Conservation (phyloP, 768 basidiomycete species). For the Amanita inopinata region DNA sequence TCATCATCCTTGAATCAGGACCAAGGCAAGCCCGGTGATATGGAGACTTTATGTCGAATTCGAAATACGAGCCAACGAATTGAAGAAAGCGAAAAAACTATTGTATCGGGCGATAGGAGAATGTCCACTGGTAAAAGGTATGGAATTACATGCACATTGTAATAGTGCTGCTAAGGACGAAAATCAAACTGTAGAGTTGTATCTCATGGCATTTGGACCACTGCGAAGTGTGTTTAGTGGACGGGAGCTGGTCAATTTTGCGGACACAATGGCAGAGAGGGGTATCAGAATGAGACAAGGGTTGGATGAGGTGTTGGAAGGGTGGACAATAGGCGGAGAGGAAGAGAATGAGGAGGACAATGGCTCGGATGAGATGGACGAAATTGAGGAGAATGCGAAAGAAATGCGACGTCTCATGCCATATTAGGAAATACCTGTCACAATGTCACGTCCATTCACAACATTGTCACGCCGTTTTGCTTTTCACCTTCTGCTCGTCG, state of each 20-base stretch:
- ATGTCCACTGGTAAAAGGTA: slow-evolving; percentile 72
- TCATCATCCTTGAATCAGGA: slow-evolving; percentile 31
- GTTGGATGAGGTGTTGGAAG: slow-evolving; percentile 47
- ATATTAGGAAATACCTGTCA: slow-evolving; percentile 28
- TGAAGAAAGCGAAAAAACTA: slow-evolving; percentile 57
- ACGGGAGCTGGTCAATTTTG: slow-evolving; percentile 50
- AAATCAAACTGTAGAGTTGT: slow-evolving; percentile 41
- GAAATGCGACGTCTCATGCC: slow-evolving; percentile 56
- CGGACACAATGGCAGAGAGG: slow-evolving; percentile 70
- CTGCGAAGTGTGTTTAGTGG: slow-evolving; percentile 52
- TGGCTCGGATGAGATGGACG: slow-evolving; percentile 32
- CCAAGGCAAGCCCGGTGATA: slow-evolving; percentile 50
- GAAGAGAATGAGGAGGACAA: slow-evolving; percentile 22
- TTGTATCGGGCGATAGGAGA: slow-evolving; percentile 68
- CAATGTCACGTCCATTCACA: slow-evolving; percentile 7
- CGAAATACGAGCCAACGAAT: slow-evolving; percentile 54
- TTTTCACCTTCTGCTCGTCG: slow-evolving; percentile 7
- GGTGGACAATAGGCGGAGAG: slow-evolving; percentile 28
- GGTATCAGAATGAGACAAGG: slow-evolving; percentile 54
- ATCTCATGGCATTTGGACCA: slow-evolving; percentile 68
- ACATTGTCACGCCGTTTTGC: slow-evolving; percentile 2
- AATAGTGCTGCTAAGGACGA: background rate
- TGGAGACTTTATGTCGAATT: slow-evolving; percentile 75
- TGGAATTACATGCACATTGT: slow-evolving; percentile 7
- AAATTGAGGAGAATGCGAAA: slow-evolving; percentile 50